These are phyloP conservation scores for Bjerkandera adusta DNA, from an alignment of 1,284 basidiomycete species.

Conservation along the genomic window DNA sequence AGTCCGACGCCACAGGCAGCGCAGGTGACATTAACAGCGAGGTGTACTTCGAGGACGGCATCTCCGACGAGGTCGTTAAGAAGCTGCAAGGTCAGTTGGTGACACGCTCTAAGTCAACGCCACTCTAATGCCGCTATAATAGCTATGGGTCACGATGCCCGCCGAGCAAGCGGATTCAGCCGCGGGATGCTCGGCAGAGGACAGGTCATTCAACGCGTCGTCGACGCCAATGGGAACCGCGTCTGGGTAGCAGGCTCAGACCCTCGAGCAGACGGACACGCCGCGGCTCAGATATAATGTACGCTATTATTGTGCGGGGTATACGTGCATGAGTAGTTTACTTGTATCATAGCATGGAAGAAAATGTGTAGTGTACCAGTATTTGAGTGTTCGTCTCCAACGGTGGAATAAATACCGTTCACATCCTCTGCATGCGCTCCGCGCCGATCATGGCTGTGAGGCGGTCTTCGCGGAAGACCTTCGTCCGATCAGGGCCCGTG, in stretches of 20 bases:
- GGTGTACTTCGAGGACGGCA: slow-evolving; percentile 87
- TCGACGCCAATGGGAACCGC: slow-evolving; percentile 57
- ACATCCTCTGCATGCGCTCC: slow-evolving; percentile 74
- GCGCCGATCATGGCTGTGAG: slow-evolving; percentile 69
- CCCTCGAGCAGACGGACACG: slow-evolving; percentile 85
- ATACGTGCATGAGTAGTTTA: too few species aligned
- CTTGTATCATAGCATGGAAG: too few species aligned
- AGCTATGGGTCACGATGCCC: slow-evolving; percentile 88
- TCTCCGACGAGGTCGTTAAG: slow-evolving; percentile 57
- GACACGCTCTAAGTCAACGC: not conserved
- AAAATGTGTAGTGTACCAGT: too few species aligned
- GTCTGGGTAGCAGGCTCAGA: slow-evolving; percentile 93
- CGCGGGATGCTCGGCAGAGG: slow-evolving; percentile 88
- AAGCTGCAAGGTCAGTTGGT: slow-evolving; percentile 55
- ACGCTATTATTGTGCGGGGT: too few species aligned
- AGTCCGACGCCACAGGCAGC: slow-evolving; percentile 41
- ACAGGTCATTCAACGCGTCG: slow-evolving; percentile 82
- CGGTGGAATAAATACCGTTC: slow-evolving; percentile 25
- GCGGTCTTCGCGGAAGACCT: slow-evolving; percentile 79
- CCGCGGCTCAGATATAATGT: slow-evolving; percentile 79
- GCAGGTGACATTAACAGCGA: slow-evolving; percentile 76
- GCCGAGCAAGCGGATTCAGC: slow-evolving; percentile 56
- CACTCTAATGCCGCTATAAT: not conserved
- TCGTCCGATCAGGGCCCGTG: slow-evolving; percentile 77
- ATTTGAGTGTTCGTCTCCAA: too few species aligned